phyloP scores from a whole-genome alignment of 139 green algal genomes.

The Coelastrella sp. region DNA sequence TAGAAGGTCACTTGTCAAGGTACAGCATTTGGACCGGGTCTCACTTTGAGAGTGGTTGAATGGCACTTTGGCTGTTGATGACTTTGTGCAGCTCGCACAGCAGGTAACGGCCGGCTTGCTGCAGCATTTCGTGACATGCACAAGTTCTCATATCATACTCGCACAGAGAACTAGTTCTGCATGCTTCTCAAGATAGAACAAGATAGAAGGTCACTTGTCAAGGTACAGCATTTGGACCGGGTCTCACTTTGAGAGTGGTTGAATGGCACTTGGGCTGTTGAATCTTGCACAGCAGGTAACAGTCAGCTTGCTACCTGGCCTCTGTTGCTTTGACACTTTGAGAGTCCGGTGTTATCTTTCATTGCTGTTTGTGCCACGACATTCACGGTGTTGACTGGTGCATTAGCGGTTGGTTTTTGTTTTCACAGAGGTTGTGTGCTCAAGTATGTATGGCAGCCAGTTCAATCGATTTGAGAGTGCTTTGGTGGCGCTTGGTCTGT shows the following conservation, averaged over 20 bases:
- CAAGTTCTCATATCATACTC: too few relatives aligned
- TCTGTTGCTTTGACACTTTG: not conserved
- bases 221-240: too few relatives aligned
- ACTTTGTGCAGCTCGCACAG: slow-evolving; percentile 88
- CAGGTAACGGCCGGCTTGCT: slow-evolving; percentile 38
- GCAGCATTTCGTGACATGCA: too few relatives aligned
- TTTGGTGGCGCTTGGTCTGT: slow-evolving; percentile 94
- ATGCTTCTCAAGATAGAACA: too few relatives aligned
- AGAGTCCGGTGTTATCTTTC: not conserved
- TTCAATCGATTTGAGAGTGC: slow-evolving; percentile 90
- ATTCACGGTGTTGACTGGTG: not conserved
- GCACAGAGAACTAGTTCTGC: too few relatives aligned
- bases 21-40: too few relatives aligned
- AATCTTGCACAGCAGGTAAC: slow-evolving; percentile 74
- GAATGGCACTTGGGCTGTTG: too few relatives aligned
- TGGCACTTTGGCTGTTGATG: slow-evolving; percentile 93
- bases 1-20: too few relatives aligned
- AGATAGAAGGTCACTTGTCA: too few relatives aligned
- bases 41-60: slow-evolving; percentile 96
- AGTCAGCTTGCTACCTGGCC: too few relatives aligned
- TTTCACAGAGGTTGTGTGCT: slow-evolving; percentile 79
- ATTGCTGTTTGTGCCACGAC: not conserved
- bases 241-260: too few relatives aligned
- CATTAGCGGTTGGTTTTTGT: slow-evolving; percentile 86
- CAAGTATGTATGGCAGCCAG: slow-evolving; percentile 56